These are phyloP conservation scores for Fusarium sulawesiense DNA, from an alignment of 2,329 filamentous ascomycete genomes.

Conservation along the genomic window DNA sequence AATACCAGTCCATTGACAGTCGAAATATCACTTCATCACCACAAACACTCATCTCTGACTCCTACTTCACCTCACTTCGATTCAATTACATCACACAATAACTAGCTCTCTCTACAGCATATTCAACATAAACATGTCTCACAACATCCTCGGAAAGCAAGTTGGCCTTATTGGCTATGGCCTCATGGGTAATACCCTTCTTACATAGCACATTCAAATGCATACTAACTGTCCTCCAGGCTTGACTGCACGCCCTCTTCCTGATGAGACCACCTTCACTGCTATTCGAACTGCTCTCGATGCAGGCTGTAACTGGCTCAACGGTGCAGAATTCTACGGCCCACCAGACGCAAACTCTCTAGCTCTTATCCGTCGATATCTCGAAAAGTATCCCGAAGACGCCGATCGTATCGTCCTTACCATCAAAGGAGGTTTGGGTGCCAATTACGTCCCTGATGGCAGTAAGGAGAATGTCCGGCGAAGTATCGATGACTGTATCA, in stretches of 20 bases:
- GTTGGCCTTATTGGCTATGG: constrained; percentile 44
- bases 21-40: background rate
- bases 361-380: constrained; percentile 69
- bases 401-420: constrained; percentile 68
- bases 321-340: constrained; percentile 72
- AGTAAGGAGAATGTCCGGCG: constrained; percentile 63
- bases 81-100: background rate
- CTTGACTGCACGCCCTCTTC: constrained; percentile 32
- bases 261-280: constrained; percentile 58
- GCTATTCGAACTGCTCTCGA: constrained; percentile 64
- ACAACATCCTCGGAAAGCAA: constrained; percentile 38
- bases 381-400: constrained; percentile 69
- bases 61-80: background rate
- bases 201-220: constrained; percentile 35
- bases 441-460: constrained; percentile 56
- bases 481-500: constrained; percentile 66
- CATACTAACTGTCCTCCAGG: constrained; percentile 29
- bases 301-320: constrained; percentile 60
- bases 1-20: constrained; percentile 2
- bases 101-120: background rate
- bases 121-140: constrained; percentile 33
- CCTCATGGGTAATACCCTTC: constrained; percentile 39
- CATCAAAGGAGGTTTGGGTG: constrained; percentile 66
- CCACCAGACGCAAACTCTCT: constrained; percentile 64
- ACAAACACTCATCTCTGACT: background rate